phyloP scores from a whole-genome alignment of 2,329 filamentous ascomycete species.

The Sporothrix luriei region DNA sequence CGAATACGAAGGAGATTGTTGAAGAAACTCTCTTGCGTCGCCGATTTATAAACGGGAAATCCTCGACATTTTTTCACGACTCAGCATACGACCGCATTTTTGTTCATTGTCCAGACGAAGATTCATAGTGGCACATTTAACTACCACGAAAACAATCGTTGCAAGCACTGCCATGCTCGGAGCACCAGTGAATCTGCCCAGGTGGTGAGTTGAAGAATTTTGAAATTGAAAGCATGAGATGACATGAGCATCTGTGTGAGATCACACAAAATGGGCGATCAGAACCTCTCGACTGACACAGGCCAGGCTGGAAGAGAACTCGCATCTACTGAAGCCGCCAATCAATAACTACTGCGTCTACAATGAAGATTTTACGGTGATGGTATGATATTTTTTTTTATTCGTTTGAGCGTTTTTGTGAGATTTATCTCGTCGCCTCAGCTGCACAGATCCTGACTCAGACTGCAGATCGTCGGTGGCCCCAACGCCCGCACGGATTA shows the following conservation, averaged over 20 bases:
- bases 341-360: constrained; percentile 99
- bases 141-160: neutral
- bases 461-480: constrained; percentile 68
- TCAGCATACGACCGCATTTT: neutral
- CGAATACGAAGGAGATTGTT: neutral
- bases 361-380: constrained; percentile 78
- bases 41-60: neutral
- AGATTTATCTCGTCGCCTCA: neutral
- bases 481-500: constrained; percentile 97
- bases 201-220: constrained; percentile 51
- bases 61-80: constrained; percentile 5
- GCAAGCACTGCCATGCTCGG: constrained; percentile 48
- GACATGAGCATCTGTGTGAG: neutral
- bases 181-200: constrained; percentile 58
- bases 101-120: neutral
- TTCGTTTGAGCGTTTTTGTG: neutral
- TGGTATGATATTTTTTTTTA: constrained; percentile 54
- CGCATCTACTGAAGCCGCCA: constrained; percentile 87
- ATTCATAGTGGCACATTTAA: neutral
- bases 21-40: constrained; percentile 1
- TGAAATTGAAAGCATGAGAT: constrained; percentile 3
- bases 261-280: neutral
- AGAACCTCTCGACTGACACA: constrained; percentile 25
- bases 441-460: neutral
- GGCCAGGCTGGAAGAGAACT: constrained; percentile 82